phyloP scores from a whole-genome alignment of 2,329 filamentous ascomycete genomes.

The Microsporum canis region DNA sequence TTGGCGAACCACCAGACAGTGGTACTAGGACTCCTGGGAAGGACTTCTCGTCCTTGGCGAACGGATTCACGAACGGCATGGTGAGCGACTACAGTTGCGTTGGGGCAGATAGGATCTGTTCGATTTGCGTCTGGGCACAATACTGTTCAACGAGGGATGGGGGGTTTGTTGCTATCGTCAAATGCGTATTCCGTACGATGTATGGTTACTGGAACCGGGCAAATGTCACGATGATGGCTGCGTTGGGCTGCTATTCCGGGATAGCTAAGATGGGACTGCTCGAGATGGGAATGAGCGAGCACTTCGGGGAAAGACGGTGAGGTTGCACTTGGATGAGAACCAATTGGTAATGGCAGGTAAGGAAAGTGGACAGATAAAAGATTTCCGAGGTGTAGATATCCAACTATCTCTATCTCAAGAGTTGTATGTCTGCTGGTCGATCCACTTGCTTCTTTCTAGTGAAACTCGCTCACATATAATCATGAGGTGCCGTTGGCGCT shows the following conservation, averaged over 20 bases:
- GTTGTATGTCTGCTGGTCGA: not conserved
- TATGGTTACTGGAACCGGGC: not conserved
- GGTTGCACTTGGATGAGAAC: not conserved
- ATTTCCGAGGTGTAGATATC: not conserved
- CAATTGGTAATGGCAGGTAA: not conserved
- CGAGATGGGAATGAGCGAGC: not conserved
- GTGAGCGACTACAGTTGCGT: conserved; percentile 1
- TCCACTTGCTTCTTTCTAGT: not conserved
- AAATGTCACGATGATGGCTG: not conserved
- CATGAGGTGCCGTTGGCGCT: not conserved
- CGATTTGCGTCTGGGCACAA: not conserved
- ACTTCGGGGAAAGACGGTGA: not conserved
- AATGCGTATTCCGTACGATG: not conserved
- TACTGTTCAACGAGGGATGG: not conserved
- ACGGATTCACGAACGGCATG: conserved; percentile 30
- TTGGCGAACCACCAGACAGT: conserved; percentile 29
- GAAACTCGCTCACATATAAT: not conserved
- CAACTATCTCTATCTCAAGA: not conserved
- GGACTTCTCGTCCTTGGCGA: conserved; percentile 36
- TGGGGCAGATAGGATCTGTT: not conserved
- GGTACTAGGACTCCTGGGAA: conserved; percentile 39
- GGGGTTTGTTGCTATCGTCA: not conserved
- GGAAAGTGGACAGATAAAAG: not conserved
- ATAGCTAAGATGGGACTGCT: not conserved
- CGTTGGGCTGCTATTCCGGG: not conserved